Evolutionary conservation across 352 stramenopile genomes (phyloP).

Genomic region (Globisporangium splendens): DNA sequence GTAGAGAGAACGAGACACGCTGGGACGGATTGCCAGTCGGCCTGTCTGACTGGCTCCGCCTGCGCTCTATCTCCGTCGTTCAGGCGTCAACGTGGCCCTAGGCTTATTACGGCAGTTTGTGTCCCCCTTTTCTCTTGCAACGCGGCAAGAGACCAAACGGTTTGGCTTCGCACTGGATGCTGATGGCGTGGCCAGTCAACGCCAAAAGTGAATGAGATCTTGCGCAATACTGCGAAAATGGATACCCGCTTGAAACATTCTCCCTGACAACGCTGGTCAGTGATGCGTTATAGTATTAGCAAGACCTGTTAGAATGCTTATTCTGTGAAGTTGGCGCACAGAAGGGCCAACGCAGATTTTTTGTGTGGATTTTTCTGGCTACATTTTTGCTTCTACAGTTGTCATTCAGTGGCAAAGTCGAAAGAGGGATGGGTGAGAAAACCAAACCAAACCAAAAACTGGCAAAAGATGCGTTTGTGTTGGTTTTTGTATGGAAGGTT

Average conservation of each 20-base stretch:
- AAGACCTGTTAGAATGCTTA: not conserved
- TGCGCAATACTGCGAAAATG: not conserved
- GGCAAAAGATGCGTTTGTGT: no score
- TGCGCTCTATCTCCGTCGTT: not conserved
- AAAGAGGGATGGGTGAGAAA: no score
- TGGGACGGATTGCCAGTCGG: not conserved
- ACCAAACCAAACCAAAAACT: no score
- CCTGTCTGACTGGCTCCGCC: not conserved
- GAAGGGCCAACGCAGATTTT: not conserved
- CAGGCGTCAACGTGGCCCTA: not conserved
- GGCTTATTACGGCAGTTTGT: no score
- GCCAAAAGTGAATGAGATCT: no score
- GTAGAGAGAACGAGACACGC: slow-evolving; percentile 1
- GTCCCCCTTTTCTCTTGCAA: no score
- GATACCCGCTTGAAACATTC: not conserved
- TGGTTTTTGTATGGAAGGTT: no score
- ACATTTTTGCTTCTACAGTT: not conserved
- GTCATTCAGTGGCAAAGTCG: no score
- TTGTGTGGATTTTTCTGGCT: slow-evolving; percentile 8
- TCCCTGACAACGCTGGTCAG: not conserved
- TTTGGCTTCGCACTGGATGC: no score
- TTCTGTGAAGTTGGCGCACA: not conserved
- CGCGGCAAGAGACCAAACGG: no score
- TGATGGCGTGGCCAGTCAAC: no score
- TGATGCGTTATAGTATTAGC: not conserved